Conservation (phyloP, 108 stramenopile species). For the Nannochloropsis gaditana region DNA sequence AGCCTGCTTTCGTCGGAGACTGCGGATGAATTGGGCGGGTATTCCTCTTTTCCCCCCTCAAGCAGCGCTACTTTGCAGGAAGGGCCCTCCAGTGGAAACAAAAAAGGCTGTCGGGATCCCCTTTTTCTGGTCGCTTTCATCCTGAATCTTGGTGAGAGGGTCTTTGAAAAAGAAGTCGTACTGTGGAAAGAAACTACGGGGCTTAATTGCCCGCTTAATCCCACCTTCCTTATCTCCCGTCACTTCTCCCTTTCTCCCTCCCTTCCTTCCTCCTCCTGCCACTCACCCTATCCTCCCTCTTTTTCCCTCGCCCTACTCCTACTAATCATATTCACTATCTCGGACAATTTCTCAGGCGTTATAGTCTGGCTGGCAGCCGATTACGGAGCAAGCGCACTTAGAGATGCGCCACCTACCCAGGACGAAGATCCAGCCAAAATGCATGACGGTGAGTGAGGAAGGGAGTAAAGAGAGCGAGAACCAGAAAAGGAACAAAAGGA, state of each 20-base stretch:
- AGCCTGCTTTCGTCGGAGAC: neutral
- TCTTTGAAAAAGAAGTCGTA: neutral
- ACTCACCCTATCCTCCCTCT: too few relatives aligned
- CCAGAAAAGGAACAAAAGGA: neutral
- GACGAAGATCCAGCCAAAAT: neutral
- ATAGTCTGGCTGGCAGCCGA: neutral
- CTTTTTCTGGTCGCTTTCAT: conserved; percentile 8
- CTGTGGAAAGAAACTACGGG: neutral
- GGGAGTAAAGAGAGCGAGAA: neutral
- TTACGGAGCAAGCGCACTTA: neutral
- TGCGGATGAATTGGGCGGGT: neutral
- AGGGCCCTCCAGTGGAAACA: neutral
- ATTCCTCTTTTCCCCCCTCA: neutral
- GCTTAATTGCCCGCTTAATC: too few relatives aligned
- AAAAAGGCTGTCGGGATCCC: neutral
- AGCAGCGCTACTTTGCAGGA: neutral
- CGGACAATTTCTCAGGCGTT: neutral
- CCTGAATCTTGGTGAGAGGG: conserved; percentile 10
- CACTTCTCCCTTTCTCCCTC: neutral
- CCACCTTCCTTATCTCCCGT: neutral
- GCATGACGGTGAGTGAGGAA: neutral
- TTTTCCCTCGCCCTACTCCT: too few relatives aligned
- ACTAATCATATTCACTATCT: too few relatives aligned
- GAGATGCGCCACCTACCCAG: neutral
- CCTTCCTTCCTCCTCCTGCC: neutral